These are phyloP conservation scores for Pseudogymnoascus sp. DNA, from an alignment of 2,329 filamentous ascomycete species.

Conservation along the genomic window DNA sequence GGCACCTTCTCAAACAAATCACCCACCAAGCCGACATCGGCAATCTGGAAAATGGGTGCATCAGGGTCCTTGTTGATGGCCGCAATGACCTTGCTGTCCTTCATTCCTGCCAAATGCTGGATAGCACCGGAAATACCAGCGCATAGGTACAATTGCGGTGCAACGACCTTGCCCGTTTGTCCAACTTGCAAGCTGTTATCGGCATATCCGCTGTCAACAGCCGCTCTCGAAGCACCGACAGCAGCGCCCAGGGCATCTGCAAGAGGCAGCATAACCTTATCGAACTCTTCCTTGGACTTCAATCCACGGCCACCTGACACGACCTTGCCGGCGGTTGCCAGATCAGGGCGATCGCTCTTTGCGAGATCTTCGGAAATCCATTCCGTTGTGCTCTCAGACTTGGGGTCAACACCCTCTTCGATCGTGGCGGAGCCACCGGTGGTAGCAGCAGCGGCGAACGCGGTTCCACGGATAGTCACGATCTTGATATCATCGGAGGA, in stretches of 20 bases:
- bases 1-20: constrained; percentile 95
- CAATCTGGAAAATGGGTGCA: constrained; percentile 96
- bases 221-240: constrained; percentile 87
- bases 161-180: constrained; percentile 97
- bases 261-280: constrained; percentile 82
- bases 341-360: constrained; percentile 88
- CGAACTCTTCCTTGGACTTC: constrained; percentile 97
- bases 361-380: constrained; percentile 93
- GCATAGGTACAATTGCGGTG: constrained; percentile 88
- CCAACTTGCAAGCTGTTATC: constrained; percentile 98
- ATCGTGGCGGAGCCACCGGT: constrained; percentile 68
- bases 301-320: constrained; percentile 90
- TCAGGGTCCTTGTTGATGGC: constrained; percentile 97
- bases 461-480: constrained; percentile 86
- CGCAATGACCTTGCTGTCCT: constrained; percentile 99
- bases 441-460: constrained; percentile 69
- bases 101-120: constrained; percentile 98
- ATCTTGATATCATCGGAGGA: constrained; percentile 80
- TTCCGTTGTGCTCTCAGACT: constrained; percentile 64
- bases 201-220: constrained; percentile 93
- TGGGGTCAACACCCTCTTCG: constrained; percentile 78
- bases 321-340: constrained; percentile 80
- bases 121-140: constrained; percentile 96
- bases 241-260: constrained; percentile 92
- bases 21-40: constrained; percentile 89